Evolutionary conservation across 1,139 yeast species (phyloP), one percentile per base, ranked within the genome.

Genomic region (Suhomyces kunorum): DNA sequence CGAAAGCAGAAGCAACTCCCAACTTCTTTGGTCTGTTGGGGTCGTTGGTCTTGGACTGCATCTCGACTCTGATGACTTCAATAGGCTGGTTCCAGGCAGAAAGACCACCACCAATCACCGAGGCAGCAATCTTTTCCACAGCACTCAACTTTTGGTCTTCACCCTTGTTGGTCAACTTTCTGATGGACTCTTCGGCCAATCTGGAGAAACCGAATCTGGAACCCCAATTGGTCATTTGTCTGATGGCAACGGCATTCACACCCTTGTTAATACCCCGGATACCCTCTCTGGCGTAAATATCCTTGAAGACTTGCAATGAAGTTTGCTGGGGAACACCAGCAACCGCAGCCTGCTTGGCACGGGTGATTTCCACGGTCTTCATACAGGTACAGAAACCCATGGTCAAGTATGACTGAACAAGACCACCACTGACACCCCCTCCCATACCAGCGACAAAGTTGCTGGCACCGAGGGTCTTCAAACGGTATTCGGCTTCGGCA

Each of bases 171-270:
- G 82, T 76, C 16, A 75, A 41, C 34, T 69, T 74, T 59, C 88
- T 81, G 56, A 92, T 88, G 8, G 69, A 74, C 53, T 87, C 95
- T 71, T 92, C 98, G 18, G 96, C 95, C 58, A 90, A 76, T 61
- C 98, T 80, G 13, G 96, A 78, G 36, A 92, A 75, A 27, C 98
- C 98, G 60, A 90, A 90, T 61, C 98, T 78, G 20, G 97, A 88
- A 39, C 98, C 98, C 98, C 98, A 92, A 68, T 92, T 92, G 53
- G 98, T 90, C 86, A 89, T 86, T 66, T 92, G 98, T 69, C 98
- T 85, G 54, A 92, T 86, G 23, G 98, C 98, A 46, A 92, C 98
- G n/a, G 98, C 98, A 60, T 92, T 92, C 47, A 92, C 98, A 62
- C 98, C 98, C 70, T 86, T 89, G 68, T 92, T 92, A 60, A 92